Conservation (phyloP, 2,329 filamentous ascomycete species). For the Fusarium continuum region DNA sequence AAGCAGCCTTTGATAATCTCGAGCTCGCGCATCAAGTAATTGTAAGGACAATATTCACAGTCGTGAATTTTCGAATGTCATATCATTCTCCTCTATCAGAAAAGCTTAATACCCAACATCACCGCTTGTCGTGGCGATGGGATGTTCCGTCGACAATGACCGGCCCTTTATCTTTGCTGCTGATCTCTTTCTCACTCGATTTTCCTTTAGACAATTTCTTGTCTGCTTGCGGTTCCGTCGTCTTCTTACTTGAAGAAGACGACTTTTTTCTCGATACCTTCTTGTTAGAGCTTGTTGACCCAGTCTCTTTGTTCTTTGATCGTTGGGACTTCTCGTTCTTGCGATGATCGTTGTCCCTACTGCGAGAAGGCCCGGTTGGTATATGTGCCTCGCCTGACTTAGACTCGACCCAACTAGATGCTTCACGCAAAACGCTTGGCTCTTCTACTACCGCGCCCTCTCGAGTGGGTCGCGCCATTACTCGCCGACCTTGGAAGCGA, state of each 20-base stretch:
- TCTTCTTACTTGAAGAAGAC: constrained; percentile 21
- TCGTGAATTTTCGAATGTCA: neutral
- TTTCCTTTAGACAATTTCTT: constrained; percentile 22
- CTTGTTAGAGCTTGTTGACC: constrained; percentile 12
- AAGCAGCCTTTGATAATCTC: neutral
- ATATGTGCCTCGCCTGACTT: neutral
- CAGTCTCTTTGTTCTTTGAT: constrained; percentile 27
- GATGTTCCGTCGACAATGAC: constrained; percentile 37
- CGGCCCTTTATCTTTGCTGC: constrained; percentile 14
- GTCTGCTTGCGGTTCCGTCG: constrained; percentile 6
- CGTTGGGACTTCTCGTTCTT: constrained; percentile 16
- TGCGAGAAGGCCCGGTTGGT: constrained; percentile 15
- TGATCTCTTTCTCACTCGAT: constrained; percentile 11
- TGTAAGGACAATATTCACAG: neutral
- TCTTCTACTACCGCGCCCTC: constrained; percentile 30
- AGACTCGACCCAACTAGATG: neutral
- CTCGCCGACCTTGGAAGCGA: constrained; percentile 39
- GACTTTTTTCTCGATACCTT: constrained; percentile 15
- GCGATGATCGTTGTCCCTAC: neutral
- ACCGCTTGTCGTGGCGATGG: constrained; percentile 11
- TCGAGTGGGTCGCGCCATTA: constrained; percentile 37
- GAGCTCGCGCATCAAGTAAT: neutral
- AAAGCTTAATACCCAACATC: neutral
- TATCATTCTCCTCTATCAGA: neutral
- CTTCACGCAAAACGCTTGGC: neutral